Evolutionary conservation across 1,284 basidiomycete species (phyloP), one percentile per base, ranked within the genome.

Genomic region (Boletus semigastroideus): DNA sequence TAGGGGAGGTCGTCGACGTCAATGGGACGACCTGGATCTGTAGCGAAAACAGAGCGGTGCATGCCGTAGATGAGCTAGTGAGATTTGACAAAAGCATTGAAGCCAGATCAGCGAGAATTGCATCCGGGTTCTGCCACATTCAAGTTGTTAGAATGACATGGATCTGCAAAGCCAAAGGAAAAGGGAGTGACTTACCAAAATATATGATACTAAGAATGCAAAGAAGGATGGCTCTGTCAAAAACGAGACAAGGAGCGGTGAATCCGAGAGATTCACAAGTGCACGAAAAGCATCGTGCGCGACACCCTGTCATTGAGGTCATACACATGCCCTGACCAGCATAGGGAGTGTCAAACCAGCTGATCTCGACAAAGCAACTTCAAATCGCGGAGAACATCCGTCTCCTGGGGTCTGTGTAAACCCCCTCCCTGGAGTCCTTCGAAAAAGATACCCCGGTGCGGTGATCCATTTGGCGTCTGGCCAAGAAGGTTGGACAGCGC

Each of bases 61-160:
- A 87, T 45, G 90, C 80, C 0, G 80, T 74, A 5, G 92, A 79
- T 48, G 92, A 85, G 13, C 91, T 83, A 14, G 94, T 93, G 40
- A 98, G 76, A 72, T 99, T 99, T 17, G 95, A 98, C 7, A 99
- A 80, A 1, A 99, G 79, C 97, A 99, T 99, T 30, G 92, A 86
- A 1, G 94, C 94, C 11, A 98, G 82, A 73, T 98, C 96, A 30
- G 94, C 93, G 17, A 98, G 84, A 48, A 92, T 84, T 5, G 95
- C 88, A 56, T 90, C 83, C 7, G 91, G 87, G 71, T 96, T 90
- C 94, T 97, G 48, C 19, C 50, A 46, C 7, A 25, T 25, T 25
- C 25, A 25, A 25, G 25, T 25, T 7, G 7, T 25, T 25, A 44
- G 44, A 27, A 53, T 44, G 38, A 46, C 57, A 42, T 45, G 28